A percentile compares a stretch with the other conserved stretches of the same genome.
Conservation (phyloP, 75 land plant genomes). For the Ceratopteris richardii region DNA sequence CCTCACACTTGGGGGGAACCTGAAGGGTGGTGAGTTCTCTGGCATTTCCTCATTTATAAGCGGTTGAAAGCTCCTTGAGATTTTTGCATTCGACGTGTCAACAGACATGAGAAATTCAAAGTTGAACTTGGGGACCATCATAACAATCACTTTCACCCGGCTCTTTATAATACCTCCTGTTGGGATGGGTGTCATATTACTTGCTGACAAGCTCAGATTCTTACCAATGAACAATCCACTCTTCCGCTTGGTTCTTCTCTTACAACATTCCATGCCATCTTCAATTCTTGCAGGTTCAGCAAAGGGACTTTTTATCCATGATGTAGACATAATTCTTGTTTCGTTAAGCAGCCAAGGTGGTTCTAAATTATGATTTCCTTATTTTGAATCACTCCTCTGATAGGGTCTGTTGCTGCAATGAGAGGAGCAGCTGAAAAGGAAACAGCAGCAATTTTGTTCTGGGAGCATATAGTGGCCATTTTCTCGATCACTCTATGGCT, state of each 20-base stretch:
- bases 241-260: slow-evolving; percentile 83
- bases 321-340: too few relatives aligned
- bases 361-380: background rate
- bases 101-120: slow-evolving; percentile 74
- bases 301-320: too few relatives aligned
- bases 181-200: slow-evolving; percentile 66
- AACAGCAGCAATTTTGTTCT: slow-evolving; percentile 76
- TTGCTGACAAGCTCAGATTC: slow-evolving; percentile 82
- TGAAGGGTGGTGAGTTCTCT: slow-evolving; percentile 61
- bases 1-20: slow-evolving; percentile 89
- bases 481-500: slow-evolving; percentile 92
- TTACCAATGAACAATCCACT: slow-evolving; percentile 73
- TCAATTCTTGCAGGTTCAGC: slow-evolving; percentile 89
- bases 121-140: slow-evolving; percentile 74
- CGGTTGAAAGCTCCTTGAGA: background rate
- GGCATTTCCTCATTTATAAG: background rate
- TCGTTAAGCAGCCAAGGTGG: background rate
- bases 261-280: slow-evolving; percentile 97
- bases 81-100: slow-evolving; percentile 6
- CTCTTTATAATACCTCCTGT: slow-evolving; percentile 68
- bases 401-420: slow-evolving; percentile 85
- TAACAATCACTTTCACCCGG: slow-evolving; percentile 67
- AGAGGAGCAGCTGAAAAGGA: slow-evolving; percentile 80
- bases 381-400: background rate
- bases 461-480: slow-evolving; percentile 84